Evolutionary conservation across 495 filamentous ascomycete species (phyloP), one percentile per base, ranked within the genome.

Genomic region (Penicillium fimorum): DNA sequence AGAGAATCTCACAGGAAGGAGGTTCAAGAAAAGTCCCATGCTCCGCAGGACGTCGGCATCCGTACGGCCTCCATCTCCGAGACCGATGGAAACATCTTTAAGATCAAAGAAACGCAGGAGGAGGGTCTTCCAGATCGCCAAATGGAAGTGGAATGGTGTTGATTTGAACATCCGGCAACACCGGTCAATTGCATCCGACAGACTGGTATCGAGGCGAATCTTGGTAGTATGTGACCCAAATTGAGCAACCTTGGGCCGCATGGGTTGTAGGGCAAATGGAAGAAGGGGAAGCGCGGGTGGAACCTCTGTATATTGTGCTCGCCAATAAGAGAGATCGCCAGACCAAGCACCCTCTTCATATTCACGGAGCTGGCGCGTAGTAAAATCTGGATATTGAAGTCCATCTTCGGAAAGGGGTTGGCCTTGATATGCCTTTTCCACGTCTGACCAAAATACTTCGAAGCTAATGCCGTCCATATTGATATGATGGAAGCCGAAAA

Each of bases 21-120:
- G 52, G 49, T 86, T 83, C 9, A 82, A 33, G 70, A 77, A 59
- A 29, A 72, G 50, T 9, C 83, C 76, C 15, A 84, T 58, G 12
- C 53, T 75, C 4, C 58, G 48, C n/a, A 67, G 32, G 2, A 73
- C 35, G 8, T 65, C 65, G 15, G 42, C 33, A 18, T 72, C 61
- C 0, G 67, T 59, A 5, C 78, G 69, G 53, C 75, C 75, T 6
- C 66, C 72, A 56, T 78, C 73, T 0, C 68, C 71, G 13, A 82
- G 67, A 4, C 79, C 78, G 29, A 82, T 77, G 33, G 58, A 71
- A 27, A 81, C 22, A 18, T 77, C 66, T 0, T 74, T 61, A 1
- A 49, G 46, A 10, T 72, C 51, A 2, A 64, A 52, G 22, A 62
- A 60, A 0, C 64, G 55, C 1, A 56, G 47, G 0, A 79, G 60